phyloP scores from a whole-genome alignment of 371 early-diverging fungal genomes.

The Syncephalastrum sp. region DNA sequence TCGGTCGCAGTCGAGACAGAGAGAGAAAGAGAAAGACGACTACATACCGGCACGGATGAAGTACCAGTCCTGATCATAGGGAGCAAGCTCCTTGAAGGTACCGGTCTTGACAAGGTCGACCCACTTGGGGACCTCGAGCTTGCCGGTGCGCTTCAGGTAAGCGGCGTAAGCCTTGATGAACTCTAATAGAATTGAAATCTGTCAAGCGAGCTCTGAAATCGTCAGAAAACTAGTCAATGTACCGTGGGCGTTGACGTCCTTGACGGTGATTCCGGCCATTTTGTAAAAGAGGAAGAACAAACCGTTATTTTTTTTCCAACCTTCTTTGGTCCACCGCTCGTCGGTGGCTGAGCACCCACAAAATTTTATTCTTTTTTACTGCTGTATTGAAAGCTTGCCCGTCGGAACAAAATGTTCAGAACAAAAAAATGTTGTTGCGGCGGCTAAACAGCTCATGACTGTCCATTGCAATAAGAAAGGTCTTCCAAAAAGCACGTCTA shows the following conservation, averaged over 20 bases:
- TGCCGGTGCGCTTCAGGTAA: slow-evolving; percentile 97
- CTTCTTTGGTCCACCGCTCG: too few relatives aligned
- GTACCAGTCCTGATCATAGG: slow-evolving; percentile 99
- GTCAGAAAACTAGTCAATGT: slow-evolving; percentile 3
- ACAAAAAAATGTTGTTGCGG: too few relatives aligned
- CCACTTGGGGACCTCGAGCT: slow-evolving; percentile 98
- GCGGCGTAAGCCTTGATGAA: slow-evolving; percentile 98
- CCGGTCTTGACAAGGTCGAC: slow-evolving; percentile 98
- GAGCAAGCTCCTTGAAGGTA: slow-evolving; percentile 94
- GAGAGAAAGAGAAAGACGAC: too few relatives aligned
- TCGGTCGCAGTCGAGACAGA: neutral
- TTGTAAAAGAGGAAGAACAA: slow-evolving; percentile 25
- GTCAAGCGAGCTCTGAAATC: slow-evolving; percentile 1
- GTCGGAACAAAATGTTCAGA: too few relatives aligned
- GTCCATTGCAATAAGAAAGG: too few relatives aligned
- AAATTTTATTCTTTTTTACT: neutral
- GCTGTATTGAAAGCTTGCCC: too few relatives aligned
- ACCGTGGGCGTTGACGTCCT: slow-evolving; percentile 94
- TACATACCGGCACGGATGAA: slow-evolving; percentile 91
- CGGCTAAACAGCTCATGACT: too few relatives aligned
- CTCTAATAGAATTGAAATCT: slow-evolving; percentile 21
- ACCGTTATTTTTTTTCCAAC: slow-evolving; percentile 1
- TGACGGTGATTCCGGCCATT: slow-evolving; percentile 86
- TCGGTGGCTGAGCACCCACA: too few relatives aligned
- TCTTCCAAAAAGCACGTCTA: too few relatives aligned